phyloP scores from a whole-genome alignment of 208 protist species.

The Crithidia acanthocephali region DNA sequence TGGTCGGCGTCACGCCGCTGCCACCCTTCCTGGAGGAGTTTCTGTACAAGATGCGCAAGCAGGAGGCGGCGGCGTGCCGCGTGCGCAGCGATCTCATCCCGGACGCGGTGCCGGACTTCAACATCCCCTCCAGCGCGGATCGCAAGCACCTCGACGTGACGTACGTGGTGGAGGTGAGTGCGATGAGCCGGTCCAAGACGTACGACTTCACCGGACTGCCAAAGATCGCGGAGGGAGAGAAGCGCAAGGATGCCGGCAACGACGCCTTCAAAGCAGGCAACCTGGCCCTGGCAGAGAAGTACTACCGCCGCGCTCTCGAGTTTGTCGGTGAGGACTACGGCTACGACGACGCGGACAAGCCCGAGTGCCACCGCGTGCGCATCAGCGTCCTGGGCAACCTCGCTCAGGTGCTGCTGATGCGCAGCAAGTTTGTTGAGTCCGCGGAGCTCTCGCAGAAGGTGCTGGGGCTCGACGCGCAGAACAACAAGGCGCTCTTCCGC shows the following conservation, averaged over 20 bases:
- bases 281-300: constrained; percentile 62
- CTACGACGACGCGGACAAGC: constrained; percentile 58
- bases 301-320: constrained; percentile 87
- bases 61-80: constrained; percentile 72
- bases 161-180: constrained; percentile 75
- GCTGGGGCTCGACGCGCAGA: constrained; percentile 56
- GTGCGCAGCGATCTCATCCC: constrained; percentile 48
- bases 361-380: constrained; percentile 52
- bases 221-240: constrained; percentile 69
- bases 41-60: constrained; percentile 74
- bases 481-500: constrained; percentile 83
- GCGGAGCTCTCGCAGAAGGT: constrained; percentile 65
- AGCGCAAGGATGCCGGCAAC: constrained; percentile 84
- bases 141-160: constrained; percentile 45
- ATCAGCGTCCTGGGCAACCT: constrained; percentile 74
- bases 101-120: constrained; percentile 55
- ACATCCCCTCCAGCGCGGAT: constrained; percentile 46
- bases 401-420: constrained; percentile 75
- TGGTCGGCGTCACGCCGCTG: constrained; percentile 67
- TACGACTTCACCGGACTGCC: constrained; percentile 67
- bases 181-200: constrained; percentile 57
- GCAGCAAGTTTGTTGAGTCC: constrained; percentile 51
- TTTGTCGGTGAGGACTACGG: constrained; percentile 86
- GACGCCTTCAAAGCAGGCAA: constrained; percentile 73
- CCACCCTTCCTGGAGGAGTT: constrained; percentile 75